These are phyloP conservation scores for Tritrichomonas musculus DNA, from an alignment of 208 protist species.

Conservation along the genomic window DNA sequence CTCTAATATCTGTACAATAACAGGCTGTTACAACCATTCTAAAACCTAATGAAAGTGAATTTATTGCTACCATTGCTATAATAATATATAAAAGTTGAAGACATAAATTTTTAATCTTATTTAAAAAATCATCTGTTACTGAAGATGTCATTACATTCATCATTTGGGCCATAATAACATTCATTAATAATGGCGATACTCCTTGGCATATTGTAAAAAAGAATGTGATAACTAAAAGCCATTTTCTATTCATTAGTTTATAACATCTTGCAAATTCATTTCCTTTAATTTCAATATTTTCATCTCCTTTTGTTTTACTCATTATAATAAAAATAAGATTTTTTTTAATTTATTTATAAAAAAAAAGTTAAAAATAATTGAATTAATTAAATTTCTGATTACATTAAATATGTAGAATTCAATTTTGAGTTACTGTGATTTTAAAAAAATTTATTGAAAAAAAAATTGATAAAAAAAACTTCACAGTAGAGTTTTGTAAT, in stretches of 20 bases:
- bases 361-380: neutral
- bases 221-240: neutral
- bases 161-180: neutral
- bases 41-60: neutral
- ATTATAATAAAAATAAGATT: neutral
- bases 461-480: neutral
- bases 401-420: neutral
- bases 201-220: neutral
- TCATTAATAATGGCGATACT: neutral
- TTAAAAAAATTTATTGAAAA: neutral
- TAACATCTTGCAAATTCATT: neutral
- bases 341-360: neutral
- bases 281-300: neutral
- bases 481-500: neutral
- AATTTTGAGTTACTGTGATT: neutral
- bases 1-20: neutral
- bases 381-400: neutral
- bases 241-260: neutral
- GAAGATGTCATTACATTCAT: neutral
- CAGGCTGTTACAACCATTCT: neutral
- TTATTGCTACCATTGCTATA: neutral
- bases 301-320: neutral
- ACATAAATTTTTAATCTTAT: neutral
- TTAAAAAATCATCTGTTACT: neutral
- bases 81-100: neutral